Conservation (phyloP, 2,329 filamentous ascomycete species). For the Fusarium nanum region DNA sequence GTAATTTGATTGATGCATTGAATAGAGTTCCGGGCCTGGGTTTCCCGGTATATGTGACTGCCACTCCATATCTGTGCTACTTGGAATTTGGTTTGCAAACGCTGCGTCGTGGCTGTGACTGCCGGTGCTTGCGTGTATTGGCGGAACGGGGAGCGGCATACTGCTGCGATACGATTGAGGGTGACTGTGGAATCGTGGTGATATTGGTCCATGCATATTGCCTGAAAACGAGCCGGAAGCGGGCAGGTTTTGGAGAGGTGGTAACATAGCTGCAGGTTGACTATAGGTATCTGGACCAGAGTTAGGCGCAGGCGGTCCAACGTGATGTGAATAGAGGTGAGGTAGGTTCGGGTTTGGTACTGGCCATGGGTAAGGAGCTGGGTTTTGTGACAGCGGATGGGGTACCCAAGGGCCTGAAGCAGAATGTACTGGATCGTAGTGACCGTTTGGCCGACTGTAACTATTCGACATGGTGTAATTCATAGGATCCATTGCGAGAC, state of each 20-base stretch:
- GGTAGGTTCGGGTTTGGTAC: constrained; percentile 31
- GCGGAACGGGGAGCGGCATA: constrained; percentile 21
- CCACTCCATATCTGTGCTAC: constrained; percentile 32
- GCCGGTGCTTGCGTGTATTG: constrained; percentile 7
- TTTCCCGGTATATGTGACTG: constrained; percentile 28
- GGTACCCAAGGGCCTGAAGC: constrained; percentile 44
- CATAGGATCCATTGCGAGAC: constrained; percentile 45
- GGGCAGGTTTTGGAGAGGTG: constrained; percentile 38
- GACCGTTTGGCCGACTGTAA: constrained; percentile 37
- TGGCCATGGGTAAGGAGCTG: constrained; percentile 42
- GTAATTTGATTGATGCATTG: constrained; percentile 39
- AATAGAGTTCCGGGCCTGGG: constrained; percentile 37
- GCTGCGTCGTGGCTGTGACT: constrained; percentile 32
- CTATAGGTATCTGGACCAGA: constrained; percentile 37
- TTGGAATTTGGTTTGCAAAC: constrained; percentile 41
- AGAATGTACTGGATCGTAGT: constrained; percentile 47
- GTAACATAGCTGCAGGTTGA: constrained; percentile 39
- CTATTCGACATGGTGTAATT: constrained; percentile 43
- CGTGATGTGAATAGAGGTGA: constrained; percentile 37
- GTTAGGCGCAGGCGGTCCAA: constrained; percentile 28
- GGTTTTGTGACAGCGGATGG: constrained; percentile 37
- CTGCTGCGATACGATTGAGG: constrained; percentile 26
- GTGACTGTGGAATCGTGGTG: constrained; percentile 29
- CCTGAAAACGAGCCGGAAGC: constrained; percentile 30
- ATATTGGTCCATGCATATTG: constrained; percentile 23